phyloP scores from a whole-genome alignment of 2,329 filamentous ascomycete genomes.

The Pseudogymnoascus destructans region DNA sequence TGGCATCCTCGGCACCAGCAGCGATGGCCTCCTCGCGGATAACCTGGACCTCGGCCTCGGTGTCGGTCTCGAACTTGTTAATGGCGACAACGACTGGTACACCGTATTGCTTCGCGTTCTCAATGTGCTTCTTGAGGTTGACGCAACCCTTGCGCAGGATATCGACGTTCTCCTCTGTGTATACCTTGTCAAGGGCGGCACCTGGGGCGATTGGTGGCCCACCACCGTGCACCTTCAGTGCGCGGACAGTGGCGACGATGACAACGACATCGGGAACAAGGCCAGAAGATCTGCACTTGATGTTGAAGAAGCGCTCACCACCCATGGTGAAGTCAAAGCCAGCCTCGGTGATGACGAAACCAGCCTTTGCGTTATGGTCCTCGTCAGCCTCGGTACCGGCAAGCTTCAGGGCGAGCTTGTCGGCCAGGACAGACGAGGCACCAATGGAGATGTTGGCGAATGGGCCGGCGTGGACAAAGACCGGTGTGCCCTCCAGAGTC shows the following conservation, averaged over 20 bases:
- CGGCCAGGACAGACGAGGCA: slow-evolving; percentile 86
- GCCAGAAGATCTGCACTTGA: slow-evolving; percentile 93
- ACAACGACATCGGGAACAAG: slow-evolving; percentile 88
- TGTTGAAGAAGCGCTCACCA: slow-evolving; percentile 98
- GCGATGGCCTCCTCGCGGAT: slow-evolving; percentile 83
- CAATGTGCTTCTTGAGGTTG: slow-evolving; percentile 90
- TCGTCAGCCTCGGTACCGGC: slow-evolving; percentile 89
- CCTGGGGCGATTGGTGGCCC: slow-evolving; percentile 88
- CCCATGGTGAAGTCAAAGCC: slow-evolving; percentile 99
- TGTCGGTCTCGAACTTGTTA: slow-evolving; percentile 93
- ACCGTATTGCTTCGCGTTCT: slow-evolving; percentile 78
- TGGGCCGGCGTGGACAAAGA: slow-evolving; percentile 93
- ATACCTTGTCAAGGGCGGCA: slow-evolving; percentile 71
- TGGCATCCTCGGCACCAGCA: slow-evolving; percentile 85
- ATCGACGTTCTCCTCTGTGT: slow-evolving; percentile 87
- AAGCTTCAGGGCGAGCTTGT: slow-evolving; percentile 91
- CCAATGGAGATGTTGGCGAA: slow-evolving; percentile 99
- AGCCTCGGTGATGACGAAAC: slow-evolving; percentile 91
- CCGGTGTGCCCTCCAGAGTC: slow-evolving; percentile 88
- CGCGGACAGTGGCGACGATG: slow-evolving; percentile 87
- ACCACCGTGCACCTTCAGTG: slow-evolving; percentile 92
- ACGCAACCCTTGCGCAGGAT: slow-evolving; percentile 80
- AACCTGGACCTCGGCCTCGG: slow-evolving; percentile 77
- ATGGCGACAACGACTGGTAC: slow-evolving; percentile 93
- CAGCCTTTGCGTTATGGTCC: slow-evolving; percentile 66